phyloP scores from a whole-genome alignment of 345 rosid genomes.

The Gossypium stocksii region DNA sequence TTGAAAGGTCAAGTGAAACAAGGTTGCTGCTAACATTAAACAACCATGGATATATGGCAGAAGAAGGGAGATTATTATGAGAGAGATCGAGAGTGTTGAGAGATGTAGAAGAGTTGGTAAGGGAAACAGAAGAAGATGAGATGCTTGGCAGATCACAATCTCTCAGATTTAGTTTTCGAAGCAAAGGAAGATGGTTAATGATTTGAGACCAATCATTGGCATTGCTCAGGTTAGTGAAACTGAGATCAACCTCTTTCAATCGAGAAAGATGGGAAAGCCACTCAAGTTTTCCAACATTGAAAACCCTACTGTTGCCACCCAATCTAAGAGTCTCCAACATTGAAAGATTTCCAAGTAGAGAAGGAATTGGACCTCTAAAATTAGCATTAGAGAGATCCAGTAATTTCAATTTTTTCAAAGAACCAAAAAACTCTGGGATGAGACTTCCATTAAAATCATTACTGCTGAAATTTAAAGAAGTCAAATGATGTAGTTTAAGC shows the following conservation, averaged over 20 bases:
- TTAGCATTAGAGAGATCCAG: conserved; percentile 37
- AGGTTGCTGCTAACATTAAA: too few relatives aligned
- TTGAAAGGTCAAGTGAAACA: too few relatives aligned
- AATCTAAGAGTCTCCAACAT: too few relatives aligned
- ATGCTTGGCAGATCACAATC: neutral
- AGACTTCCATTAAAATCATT: conserved; percentile 27
- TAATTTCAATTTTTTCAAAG: conserved; percentile 23
- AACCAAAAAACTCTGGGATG: conserved; percentile 32
- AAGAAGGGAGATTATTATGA: too few relatives aligned
- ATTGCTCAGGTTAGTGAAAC: neutral
- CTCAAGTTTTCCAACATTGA: too few relatives aligned
- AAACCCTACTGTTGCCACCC: too few relatives aligned
- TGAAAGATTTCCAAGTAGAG: too few relatives aligned
- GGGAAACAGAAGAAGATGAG: neutral
- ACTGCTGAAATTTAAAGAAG: conserved; percentile 28
- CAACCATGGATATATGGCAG: too few relatives aligned
- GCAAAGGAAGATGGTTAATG: neutral
- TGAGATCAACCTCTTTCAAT: neutral
- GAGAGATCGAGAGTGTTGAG: neutral
- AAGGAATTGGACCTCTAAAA: conserved; percentile 35
- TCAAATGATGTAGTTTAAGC: conserved; percentile 30
- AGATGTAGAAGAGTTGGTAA: neutral
- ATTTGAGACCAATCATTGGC: neutral
- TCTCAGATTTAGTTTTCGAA: neutral
- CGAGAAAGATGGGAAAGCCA: neutral